Conservation (phyloP, 495 filamentous ascomycete species). For the Podospora conica region DNA sequence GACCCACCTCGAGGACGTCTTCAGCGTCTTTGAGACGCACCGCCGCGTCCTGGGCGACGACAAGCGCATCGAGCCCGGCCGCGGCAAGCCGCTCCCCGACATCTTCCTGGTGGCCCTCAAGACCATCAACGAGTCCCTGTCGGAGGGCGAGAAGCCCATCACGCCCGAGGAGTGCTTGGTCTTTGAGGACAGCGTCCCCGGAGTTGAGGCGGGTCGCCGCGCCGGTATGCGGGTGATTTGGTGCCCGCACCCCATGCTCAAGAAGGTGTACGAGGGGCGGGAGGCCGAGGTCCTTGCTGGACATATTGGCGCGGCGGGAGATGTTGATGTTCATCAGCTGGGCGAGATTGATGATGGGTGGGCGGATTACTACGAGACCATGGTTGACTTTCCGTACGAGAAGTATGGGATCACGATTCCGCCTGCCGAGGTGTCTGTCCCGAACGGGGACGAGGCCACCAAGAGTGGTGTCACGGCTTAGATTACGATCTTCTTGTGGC, state of each 20-base stretch:
- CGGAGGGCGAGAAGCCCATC: constrained; percentile 60
- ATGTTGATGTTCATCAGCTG: constrained; percentile 44
- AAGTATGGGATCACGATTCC: constrained; percentile 59
- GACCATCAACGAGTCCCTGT: constrained; percentile 69
- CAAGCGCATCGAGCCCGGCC: constrained; percentile 63
- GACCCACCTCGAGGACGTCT: constrained; percentile 62
- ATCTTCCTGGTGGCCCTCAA: constrained; percentile 87
- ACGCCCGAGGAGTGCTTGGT: constrained; percentile 85
- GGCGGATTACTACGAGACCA: constrained; percentile 53
- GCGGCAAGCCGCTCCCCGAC: constrained; percentile 90
- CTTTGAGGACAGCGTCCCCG: constrained; percentile 91
- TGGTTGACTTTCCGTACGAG: constrained; percentile 69
- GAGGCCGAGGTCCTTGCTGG: constrained; percentile 83
- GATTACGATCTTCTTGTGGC: neutral
- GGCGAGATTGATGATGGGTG: constrained; percentile 67
- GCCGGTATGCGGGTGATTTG: constrained; percentile 95
- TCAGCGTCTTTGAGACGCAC: constrained; percentile 60
- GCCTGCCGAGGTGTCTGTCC: constrained; percentile 21
- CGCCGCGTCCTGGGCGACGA: constrained; percentile 84
- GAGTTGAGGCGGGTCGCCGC: constrained; percentile 82
- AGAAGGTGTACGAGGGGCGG: constrained; percentile 66
- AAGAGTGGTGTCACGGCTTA: neutral
- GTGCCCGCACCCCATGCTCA: constrained; percentile 78
- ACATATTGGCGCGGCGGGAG: constrained; percentile 57
- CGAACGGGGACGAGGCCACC: too few relatives aligned